These are phyloP conservation scores for Samsoniella hepiali DNA, from an alignment of 2,329 filamentous ascomycete genomes.

Conservation along the genomic window DNA sequence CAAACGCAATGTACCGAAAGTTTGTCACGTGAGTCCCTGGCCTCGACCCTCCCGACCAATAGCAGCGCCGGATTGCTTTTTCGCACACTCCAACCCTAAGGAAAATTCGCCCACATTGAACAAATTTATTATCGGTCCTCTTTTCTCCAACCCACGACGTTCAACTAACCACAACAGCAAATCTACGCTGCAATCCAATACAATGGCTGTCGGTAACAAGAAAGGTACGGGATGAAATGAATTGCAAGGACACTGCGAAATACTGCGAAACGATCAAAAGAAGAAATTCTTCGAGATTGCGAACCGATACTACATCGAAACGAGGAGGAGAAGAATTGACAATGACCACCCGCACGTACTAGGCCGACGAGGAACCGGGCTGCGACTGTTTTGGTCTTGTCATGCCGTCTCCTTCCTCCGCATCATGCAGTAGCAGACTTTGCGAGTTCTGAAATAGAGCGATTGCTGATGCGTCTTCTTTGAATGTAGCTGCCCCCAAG, in stretches of 20 bases:
- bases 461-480: constrained; percentile 65
- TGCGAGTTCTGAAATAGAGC: constrained; percentile 69
- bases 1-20: not conserved
- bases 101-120: constrained; percentile 26
- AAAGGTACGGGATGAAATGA: constrained; percentile 45
- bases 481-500: constrained; percentile 56
- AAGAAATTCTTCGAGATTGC: constrained; percentile 11
- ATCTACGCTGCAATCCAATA: constrained; percentile 28
- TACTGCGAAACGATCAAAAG: constrained; percentile 1
- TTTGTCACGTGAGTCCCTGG: constrained; percentile 20
- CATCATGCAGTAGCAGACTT: constrained; percentile 71
- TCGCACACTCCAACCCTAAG: constrained; percentile 26
- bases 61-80: not conserved
- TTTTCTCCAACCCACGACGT: constrained; percentile 21
- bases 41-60: not conserved
- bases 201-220: constrained; percentile 38
- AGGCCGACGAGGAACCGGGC: not conserved
- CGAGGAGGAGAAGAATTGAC: constrained; percentile 5
- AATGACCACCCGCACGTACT: not conserved
- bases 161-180: constrained; percentile 26
- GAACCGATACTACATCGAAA: constrained; percentile 13
- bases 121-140: constrained; percentile 5
- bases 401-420: constrained; percentile 23
- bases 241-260: constrained; percentile 12
- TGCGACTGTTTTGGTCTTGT: not conserved